Evolutionary conservation across 345 rosid species (phyloP).

Genomic region (Eutrema japonicum): DNA sequence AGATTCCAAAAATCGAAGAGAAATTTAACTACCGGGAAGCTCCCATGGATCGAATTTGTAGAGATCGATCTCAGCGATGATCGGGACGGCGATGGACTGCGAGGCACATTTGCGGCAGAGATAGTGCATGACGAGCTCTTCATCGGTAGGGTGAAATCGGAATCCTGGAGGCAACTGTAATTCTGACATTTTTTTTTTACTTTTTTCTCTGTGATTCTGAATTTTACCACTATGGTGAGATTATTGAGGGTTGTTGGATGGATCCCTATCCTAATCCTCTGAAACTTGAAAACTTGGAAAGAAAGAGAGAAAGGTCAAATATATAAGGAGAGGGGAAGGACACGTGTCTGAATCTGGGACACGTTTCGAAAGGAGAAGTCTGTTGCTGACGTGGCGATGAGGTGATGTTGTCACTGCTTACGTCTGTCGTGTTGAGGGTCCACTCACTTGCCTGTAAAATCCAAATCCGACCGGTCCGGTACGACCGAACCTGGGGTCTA

Average conservation of each 20-base stretch:
- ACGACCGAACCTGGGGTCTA: conserved; percentile 39
- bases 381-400: conserved; percentile 35
- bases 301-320: conserved; percentile 46
- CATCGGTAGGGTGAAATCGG: conserved; percentile 93
- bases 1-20: background rate
- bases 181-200: conserved; percentile 34
- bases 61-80: conserved; percentile 84
- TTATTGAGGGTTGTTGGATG: conserved; percentile 4
- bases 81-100: conserved; percentile 73
- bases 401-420: conserved; percentile 89
- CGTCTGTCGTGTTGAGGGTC: conserved; percentile 48
- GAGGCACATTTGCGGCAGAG: conserved; percentile 82
- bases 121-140: conserved; percentile 94
- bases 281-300: conserved; percentile 54
- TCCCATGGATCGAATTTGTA: conserved; percentile 93
- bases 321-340: conserved; percentile 51
- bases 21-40: conserved; percentile 65
- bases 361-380: conserved; percentile 42
- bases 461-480: conserved; percentile 43
- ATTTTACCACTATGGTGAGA: background rate
- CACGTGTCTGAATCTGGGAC: conserved; percentile 47
- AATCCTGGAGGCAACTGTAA: conserved; percentile 86
- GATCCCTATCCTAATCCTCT: background rate
- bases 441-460: conserved; percentile 9
- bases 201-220: background rate